These are phyloP conservation scores for Murraya paniculata DNA, from an alignment of 345 rosid genomes.

Conservation along the genomic window DNA sequence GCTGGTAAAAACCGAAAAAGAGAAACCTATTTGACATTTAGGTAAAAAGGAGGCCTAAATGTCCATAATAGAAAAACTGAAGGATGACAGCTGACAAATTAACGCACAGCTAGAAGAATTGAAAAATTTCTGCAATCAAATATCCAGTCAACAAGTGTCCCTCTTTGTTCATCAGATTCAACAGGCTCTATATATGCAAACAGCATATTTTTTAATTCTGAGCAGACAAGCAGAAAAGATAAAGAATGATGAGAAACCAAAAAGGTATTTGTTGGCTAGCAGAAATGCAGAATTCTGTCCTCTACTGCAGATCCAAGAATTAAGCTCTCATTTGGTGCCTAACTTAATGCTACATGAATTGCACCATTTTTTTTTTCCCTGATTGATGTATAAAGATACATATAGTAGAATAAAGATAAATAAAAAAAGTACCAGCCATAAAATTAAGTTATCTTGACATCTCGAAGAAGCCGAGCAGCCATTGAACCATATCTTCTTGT, in stretches of 20 bases:
- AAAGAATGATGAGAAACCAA: neutral
- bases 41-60: neutral
- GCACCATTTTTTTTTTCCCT: neutral
- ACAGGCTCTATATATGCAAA: neutral
- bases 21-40: neutral
- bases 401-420: neutral
- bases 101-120: neutral
- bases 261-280: neutral
- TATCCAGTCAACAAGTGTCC: neutral
- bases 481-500: conserved; percentile 80
- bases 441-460: conserved; percentile 52
- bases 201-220: neutral
- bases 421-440: conserved; percentile 2
- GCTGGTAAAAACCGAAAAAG: neutral
- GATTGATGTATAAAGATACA: neutral
- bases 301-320: neutral
- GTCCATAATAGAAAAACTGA: neutral
- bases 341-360: neutral
- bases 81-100: neutral
- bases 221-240: neutral
- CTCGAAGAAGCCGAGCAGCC: conserved; percentile 91
- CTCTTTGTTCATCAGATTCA: neutral
- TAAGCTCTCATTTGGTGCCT: neutral
- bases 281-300: neutral
- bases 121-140: too few relatives aligned